phyloP scores from a whole-genome alignment of 2,329 filamentous ascomycete genomes.

The Cytospora chrysosperma region DNA sequence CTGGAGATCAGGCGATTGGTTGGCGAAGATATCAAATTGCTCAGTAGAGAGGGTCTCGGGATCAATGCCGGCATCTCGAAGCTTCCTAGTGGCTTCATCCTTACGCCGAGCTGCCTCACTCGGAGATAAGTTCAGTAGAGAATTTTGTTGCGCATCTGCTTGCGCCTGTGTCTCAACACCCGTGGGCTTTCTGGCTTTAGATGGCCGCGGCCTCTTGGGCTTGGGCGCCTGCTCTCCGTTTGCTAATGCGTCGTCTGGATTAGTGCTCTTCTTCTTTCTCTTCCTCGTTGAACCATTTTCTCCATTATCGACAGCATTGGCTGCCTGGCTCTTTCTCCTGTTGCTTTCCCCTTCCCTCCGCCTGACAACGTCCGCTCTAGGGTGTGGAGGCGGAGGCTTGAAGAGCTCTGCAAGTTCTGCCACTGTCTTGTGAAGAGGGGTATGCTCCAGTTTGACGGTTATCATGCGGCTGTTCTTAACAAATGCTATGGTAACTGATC shows the following conservation, averaged over 20 bases:
- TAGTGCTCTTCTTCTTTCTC: slow-evolving; percentile 31
- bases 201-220: slow-evolving; percentile 26
- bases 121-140: slow-evolving; percentile 42
- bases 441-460: slow-evolving; percentile 56
- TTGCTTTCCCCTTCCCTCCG: slow-evolving; percentile 31
- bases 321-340: slow-evolving; percentile 26
- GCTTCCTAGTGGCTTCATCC: slow-evolving; percentile 47
- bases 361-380: slow-evolving; percentile 29
- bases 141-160: slow-evolving; percentile 26
- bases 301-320: slow-evolving; percentile 6
- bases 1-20: slow-evolving; percentile 57
- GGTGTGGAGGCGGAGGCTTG: slow-evolving; percentile 43
- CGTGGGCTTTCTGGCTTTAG: slow-evolving; percentile 20
- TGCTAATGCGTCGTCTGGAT: slow-evolving; percentile 17
- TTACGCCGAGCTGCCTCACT: slow-evolving; percentile 51
- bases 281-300: slow-evolving; percentile 30
- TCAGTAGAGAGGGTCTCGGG: slow-evolving; percentile 52
- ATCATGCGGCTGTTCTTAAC: slow-evolving; percentile 47
- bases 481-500: slow-evolving; percentile 50
- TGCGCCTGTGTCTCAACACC: slow-evolving; percentile 20
- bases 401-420: slow-evolving; percentile 48
- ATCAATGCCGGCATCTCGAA: slow-evolving; percentile 48
- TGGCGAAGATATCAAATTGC: slow-evolving; percentile 60
- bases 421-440: slow-evolving; percentile 56
- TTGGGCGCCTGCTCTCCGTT: slow-evolving; percentile 22